A percentile compares a stretch with the other conserved stretches of the same genome.
Evolutionary conservation across 257 asterid species (phyloP).

Genomic region (Nicotiana tabacum): DNA sequence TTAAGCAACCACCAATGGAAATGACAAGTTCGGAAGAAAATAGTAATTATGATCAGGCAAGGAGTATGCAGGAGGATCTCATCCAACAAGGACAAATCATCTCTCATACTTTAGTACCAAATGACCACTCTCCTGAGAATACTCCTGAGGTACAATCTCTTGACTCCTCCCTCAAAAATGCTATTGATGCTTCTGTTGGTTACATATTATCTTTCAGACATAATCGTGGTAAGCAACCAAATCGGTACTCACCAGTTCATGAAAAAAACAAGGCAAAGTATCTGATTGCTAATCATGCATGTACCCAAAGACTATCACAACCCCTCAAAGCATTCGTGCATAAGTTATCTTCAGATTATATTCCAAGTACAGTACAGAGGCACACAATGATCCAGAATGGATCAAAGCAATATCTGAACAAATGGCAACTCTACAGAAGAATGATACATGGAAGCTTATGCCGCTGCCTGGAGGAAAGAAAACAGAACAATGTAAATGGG

Average conservation of each 20-base stretch:
- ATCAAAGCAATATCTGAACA: not conserved
- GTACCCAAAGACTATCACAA: not conserved
- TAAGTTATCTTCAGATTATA: too few relatives aligned
- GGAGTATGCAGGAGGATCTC: not conserved
- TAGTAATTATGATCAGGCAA: not conserved
- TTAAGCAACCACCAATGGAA: too few relatives aligned
- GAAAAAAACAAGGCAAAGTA: not conserved
- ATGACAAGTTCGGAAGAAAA: not conserved
- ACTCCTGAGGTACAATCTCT: not conserved
- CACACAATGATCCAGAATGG: not conserved
- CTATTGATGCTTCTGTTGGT: not conserved
- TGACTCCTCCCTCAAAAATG: not conserved
- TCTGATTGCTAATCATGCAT: not conserved
- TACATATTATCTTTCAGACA: not conserved
- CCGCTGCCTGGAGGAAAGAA: not conserved
- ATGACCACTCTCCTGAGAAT: not conserved
- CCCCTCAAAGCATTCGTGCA: not conserved
- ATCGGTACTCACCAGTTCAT: not conserved
- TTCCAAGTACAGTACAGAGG: not conserved
- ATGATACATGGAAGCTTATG: not conserved
- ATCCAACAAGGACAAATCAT: not conserved
- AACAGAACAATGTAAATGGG: not conserved
- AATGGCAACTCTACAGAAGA: not conserved
- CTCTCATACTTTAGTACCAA: not conserved
- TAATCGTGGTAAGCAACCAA: not conserved